Evolutionary conservation across 2,329 filamentous ascomycete genomes (phyloP).

Genomic region (Colletotrichum aenigma): DNA sequence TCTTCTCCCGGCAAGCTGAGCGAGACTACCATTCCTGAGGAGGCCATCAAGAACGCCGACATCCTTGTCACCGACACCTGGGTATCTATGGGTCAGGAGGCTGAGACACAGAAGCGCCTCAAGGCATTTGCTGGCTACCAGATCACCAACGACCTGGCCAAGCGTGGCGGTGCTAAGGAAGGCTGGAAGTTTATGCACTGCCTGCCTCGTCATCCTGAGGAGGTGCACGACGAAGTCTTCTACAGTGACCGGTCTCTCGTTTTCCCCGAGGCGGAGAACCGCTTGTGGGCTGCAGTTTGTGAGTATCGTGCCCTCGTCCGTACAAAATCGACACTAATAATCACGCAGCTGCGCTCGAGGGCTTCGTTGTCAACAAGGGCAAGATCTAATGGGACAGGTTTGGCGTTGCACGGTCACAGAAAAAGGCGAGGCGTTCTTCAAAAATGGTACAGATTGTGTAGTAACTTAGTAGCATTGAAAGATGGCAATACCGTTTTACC

Average conservation of each 20-base stretch:
- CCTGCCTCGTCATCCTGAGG: constrained; percentile 87
- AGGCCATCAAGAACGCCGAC: constrained; percentile 84
- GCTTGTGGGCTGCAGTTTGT: constrained; percentile 87
- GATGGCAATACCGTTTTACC: constrained; percentile 20
- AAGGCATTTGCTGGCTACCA: constrained; percentile 89
- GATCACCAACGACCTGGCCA: constrained; percentile 84
- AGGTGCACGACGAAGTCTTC: constrained; percentile 94
- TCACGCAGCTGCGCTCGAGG: constrained; percentile 74
- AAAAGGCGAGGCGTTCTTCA: constrained; percentile 13
- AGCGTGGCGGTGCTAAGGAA: constrained; percentile 82
- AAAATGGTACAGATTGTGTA: constrained; percentile 21
- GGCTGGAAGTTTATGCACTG: constrained; percentile 99
- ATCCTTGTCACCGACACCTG: constrained; percentile 96
- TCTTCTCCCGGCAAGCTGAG: constrained; percentile 67
- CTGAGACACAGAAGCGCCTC: constrained; percentile 77
- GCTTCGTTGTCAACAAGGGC: constrained; percentile 94
- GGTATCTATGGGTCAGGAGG: constrained; percentile 98
- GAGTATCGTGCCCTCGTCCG: constrained; percentile 36
- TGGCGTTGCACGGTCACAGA: constrained; percentile 10
- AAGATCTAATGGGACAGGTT: constrained; percentile 55
- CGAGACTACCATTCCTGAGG: constrained; percentile 82
- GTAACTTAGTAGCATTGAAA: constrained; percentile 20
- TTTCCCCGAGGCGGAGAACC: constrained; percentile 93
- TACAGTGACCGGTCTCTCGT: constrained; percentile 86
- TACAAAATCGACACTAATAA: not conserved